These are phyloP conservation scores for Cymbopogon flexuosus DNA, from an alignment of 202 grass and related monocot genomes.

Conservation along the genomic window DNA sequence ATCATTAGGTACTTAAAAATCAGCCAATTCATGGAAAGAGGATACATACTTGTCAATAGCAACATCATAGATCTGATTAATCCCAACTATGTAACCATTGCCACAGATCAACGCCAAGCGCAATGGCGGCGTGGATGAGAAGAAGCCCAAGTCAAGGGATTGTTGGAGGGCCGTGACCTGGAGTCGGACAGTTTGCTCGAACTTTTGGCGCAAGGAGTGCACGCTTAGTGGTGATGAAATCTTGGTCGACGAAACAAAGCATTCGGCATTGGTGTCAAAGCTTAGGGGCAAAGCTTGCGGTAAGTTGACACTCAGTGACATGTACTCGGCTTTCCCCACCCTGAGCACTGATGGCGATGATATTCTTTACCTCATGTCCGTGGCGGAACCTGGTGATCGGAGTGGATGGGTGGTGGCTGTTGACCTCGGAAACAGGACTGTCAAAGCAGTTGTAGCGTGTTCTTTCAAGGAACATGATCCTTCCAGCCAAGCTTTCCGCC, in stretches of 20 bases:
- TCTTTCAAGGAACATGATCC: not conserved
- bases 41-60: slow-evolving; percentile 87
- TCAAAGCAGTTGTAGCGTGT: not conserved
- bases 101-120: slow-evolving; percentile 57
- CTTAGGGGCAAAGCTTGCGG: not conserved
- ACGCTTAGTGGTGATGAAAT: not conserved
- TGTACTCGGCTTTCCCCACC: not conserved
- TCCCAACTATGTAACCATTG: slow-evolving; percentile 92
- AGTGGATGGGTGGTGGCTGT: not conserved
- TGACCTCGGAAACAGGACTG: not conserved
- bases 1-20: slow-evolving; percentile 3
- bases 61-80: slow-evolving; percentile 97
- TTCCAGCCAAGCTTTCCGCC: not conserved
- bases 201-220: not conserved
- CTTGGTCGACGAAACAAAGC: not conserved
- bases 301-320: not conserved
- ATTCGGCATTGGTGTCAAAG: not conserved
- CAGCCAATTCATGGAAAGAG: not conserved
- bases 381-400: not conserved
- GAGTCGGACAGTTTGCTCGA: not conserved
- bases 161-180: slow-evolving; percentile 20
- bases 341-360: not conserved
- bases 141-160: not conserved
- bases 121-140: not conserved
- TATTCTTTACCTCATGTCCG: not conserved